These are phyloP conservation scores for Boletus nobilissimus DNA, from an alignment of 1,284 basidiomycete species.

Conservation along the genomic window DNA sequence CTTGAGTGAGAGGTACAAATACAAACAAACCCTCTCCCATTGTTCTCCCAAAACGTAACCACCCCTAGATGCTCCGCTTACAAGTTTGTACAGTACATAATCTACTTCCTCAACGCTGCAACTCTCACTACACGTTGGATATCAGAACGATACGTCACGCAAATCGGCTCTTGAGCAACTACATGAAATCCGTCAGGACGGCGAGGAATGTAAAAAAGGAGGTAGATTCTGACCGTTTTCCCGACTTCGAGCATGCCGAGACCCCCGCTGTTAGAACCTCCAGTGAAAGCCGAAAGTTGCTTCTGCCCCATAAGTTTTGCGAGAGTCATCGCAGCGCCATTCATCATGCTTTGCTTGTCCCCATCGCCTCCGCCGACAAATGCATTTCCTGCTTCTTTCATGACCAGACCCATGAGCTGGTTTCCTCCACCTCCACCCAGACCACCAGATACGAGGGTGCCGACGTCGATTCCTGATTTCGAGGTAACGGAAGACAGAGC, in stretches of 20 bases:
- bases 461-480: conserved; percentile 34
- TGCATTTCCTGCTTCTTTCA: conserved; percentile 81
- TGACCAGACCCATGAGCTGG: conserved; percentile 81
- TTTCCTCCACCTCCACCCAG: conserved; percentile 58
- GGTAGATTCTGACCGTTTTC: conserved; percentile 44
- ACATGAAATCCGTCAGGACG: not conserved
- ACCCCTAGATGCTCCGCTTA: not conserved
- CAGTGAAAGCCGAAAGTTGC: conserved; percentile 63
- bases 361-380: conserved; percentile 76
- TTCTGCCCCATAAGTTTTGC: conserved; percentile 82
- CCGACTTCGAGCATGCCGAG: conserved; percentile 67
- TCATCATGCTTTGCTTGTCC: conserved; percentile 84
- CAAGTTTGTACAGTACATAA: too few species aligned
- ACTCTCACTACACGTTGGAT: too few species aligned
- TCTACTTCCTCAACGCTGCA: too few species aligned
- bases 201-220: not conserved
- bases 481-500: conserved; percentile 35
- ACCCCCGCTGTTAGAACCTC: conserved; percentile 75
- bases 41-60: conserved; percentile 16
- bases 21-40: conserved; percentile 2
- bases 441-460: conserved; percentile 48
- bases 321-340: conserved; percentile 83
- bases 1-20: not conserved
- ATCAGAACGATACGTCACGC: conserved; percentile 35
- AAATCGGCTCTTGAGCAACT: conserved; percentile 54